A percentile compares a stretch with the other conserved stretches of the same genome.
Conservation (phyloP, 2,329 filamentous ascomycete genomes). For the Fusarium sublunatum region DNA sequence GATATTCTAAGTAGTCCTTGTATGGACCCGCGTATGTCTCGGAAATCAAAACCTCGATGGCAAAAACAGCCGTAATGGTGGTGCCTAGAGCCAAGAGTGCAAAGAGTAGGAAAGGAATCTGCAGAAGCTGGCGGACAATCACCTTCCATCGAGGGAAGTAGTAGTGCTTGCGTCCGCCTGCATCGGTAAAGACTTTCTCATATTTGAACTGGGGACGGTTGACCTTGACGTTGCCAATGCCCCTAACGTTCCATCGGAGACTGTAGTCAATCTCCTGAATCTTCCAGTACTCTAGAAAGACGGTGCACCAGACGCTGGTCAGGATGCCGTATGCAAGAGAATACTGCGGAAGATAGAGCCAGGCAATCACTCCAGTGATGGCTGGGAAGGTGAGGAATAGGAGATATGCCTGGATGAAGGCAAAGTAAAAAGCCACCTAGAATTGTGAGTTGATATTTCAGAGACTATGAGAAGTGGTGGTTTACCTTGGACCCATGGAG, state of each 20-base stretch:
- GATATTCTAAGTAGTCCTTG: conserved; percentile 74
- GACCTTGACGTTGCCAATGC: conserved; percentile 73
- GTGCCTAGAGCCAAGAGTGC: conserved; percentile 70
- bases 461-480: fast-evolving
- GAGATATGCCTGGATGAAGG: conserved; percentile 83
- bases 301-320: conserved; percentile 75
- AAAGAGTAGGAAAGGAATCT: conserved; percentile 74
- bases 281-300: conserved; percentile 86
- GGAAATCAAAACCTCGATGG: conserved; percentile 79
- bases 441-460: fast-evolving
- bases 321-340: conserved; percentile 75
- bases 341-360: conserved; percentile 75
- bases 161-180: conserved; percentile 70
- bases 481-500: conserved; percentile 68
- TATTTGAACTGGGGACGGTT: conserved; percentile 73
- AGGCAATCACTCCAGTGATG: conserved; percentile 73
- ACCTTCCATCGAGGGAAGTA: conserved; percentile 74
- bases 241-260: conserved; percentile 77
- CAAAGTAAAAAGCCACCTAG: conserved; percentile 81
- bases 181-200: conserved; percentile 70
- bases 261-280: conserved; percentile 77
- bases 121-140: conserved; percentile 72
- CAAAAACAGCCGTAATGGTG: conserved; percentile 76
- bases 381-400: conserved; percentile 77
- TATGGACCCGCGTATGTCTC: conserved; percentile 78